These are phyloP conservation scores for Hymenoscyphus occultus DNA, from an alignment of 2,329 filamentous ascomycete species.

Conservation along the genomic window DNA sequence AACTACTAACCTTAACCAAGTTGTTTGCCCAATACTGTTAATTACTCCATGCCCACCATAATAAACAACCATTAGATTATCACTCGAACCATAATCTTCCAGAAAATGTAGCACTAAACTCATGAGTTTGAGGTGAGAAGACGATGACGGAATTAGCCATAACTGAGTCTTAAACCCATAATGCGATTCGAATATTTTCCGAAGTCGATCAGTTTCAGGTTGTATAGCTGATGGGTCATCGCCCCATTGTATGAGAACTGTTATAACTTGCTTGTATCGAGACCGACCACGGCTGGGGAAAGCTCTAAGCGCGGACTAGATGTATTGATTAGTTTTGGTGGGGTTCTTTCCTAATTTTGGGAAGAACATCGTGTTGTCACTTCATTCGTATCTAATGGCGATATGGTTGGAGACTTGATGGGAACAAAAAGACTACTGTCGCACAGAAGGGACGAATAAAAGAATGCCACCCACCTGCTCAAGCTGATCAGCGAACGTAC, in stretches of 20 bases:
- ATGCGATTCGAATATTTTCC: slow-evolving; percentile 21
- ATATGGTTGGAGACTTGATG: background rate
- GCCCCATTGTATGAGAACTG: slow-evolving; percentile 27
- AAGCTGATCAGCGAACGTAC: slow-evolving; percentile 14
- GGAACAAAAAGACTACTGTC: background rate
- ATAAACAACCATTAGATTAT: slow-evolving; percentile 28
- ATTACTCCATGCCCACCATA: slow-evolving; percentile 29
- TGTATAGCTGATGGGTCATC: slow-evolving; percentile 24
- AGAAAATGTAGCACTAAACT: slow-evolving; percentile 24
- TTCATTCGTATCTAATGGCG: background rate
- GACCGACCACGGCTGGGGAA: slow-evolving; percentile 26
- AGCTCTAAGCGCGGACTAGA: slow-evolving; percentile 26
- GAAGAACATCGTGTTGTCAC: background rate
- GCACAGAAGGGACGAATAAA: background rate
- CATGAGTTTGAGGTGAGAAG: slow-evolving; percentile 28
- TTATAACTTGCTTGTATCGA: slow-evolving; percentile 27
- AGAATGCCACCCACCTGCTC: slow-evolving; percentile 10
- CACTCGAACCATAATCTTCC: slow-evolving; percentile 18
- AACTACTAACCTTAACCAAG: slow-evolving; percentile 21
- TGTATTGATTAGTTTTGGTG: background rate
- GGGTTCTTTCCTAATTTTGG: background rate
- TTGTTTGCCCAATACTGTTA: slow-evolving; percentile 22
- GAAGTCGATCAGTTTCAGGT: slow-evolving; percentile 23
- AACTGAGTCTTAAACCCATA: slow-evolving; percentile 28
- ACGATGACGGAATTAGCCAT: slow-evolving; percentile 27